These are phyloP conservation scores for Zygosaccharomyces rouxii DNA, from an alignment of 805 yeast genomes.

Conservation along the genomic window DNA sequence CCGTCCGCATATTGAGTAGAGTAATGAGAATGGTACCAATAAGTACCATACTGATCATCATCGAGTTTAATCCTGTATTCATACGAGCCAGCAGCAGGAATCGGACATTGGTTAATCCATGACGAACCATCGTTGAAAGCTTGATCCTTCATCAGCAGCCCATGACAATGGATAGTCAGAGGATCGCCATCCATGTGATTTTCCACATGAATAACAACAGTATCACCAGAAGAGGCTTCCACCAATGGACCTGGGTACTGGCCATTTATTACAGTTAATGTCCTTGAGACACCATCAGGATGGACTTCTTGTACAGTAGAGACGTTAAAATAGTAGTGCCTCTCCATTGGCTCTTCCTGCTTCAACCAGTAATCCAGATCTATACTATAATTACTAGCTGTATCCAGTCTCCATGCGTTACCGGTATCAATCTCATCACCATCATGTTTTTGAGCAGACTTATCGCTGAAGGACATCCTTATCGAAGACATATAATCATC, in stretches of 20 bases:
- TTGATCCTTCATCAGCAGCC: constrained; percentile 42
- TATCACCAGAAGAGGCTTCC: constrained; percentile 43
- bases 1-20: constrained; percentile 48
- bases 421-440: background rate
- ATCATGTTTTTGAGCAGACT: background rate
- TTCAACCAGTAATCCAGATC: constrained; percentile 21
- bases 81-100: constrained; percentile 40
- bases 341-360: constrained; percentile 16
- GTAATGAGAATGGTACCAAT: constrained; percentile 55
- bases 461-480: background rate
- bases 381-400: constrained; percentile 25
- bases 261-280: constrained; percentile 36
- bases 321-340: constrained; percentile 26
- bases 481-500: background rate
- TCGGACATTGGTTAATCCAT: constrained; percentile 48
- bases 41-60: constrained; percentile 44
- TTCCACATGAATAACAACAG: constrained; percentile 39
- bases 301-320: constrained; percentile 22
- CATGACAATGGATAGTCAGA: constrained; percentile 51
- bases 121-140: constrained; percentile 50
- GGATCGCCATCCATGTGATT: constrained; percentile 39
- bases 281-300: constrained; percentile 33
- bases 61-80: constrained; percentile 40
- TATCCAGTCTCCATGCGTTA: constrained; percentile 27
- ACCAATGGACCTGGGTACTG: constrained; percentile 50